Evolutionary conservation across 768 basidiomycete species (phyloP).

Genomic region (Lentinula sp.): DNA sequence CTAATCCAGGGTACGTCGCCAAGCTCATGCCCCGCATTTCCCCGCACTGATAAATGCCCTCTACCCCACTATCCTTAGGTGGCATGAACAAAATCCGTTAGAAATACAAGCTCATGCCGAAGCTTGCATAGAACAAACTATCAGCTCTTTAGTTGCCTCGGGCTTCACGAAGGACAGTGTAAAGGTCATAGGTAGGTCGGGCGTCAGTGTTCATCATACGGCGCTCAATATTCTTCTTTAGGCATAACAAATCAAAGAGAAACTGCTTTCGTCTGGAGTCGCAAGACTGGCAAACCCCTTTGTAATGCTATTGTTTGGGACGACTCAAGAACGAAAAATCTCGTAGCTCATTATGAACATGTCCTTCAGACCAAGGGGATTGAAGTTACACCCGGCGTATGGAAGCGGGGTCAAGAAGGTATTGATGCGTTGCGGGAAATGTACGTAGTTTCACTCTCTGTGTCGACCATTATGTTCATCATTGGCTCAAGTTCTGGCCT

Average conservation of each 20-base stretch:
- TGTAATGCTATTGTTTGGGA: slow-evolving; percentile 94
- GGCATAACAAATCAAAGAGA: slow-evolving; percentile 98
- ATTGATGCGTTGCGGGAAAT: slow-evolving; percentile 58
- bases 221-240: slow-evolving; percentile 19
- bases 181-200: slow-evolving; percentile 82
- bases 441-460: slow-evolving; percentile 33
- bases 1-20: slow-evolving; percentile 64
- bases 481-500: slow-evolving; percentile 67
- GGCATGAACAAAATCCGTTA: slow-evolving; percentile 91
- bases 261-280: slow-evolving; percentile 91
- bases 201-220: slow-evolving; percentile 8
- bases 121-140: slow-evolving; percentile 67
- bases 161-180: slow-evolving; percentile 80
- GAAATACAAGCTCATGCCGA: slow-evolving; percentile 77
- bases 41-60: not conserved
- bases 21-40: not conserved
- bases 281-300: slow-evolving; percentile 81
- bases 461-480: slow-evolving; percentile 6
- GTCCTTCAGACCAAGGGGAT: slow-evolving; percentile 68
- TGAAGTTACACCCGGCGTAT: slow-evolving; percentile 56
- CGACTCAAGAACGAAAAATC: slow-evolving; percentile 83
- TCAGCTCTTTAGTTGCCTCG: slow-evolving; percentile 58
- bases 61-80: slow-evolving; percentile 35
- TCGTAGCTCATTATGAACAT: slow-evolving; percentile 74
- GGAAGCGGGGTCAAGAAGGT: slow-evolving; percentile 68